Conservation (phyloP, 2,329 filamentous ascomycete genomes). For the Fusarium stilboides region DNA sequence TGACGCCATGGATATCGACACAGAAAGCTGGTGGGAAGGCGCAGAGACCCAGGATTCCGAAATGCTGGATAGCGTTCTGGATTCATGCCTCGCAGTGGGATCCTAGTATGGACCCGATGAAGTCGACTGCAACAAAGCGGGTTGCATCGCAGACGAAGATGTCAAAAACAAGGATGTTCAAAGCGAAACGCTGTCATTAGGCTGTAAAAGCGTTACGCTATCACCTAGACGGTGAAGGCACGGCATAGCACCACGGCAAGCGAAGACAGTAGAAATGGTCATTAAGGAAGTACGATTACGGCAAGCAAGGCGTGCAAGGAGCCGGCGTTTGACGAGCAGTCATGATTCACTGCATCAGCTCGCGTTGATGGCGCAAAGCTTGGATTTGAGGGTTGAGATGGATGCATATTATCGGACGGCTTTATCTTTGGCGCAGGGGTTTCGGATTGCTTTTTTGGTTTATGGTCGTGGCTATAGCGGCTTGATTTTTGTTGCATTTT, state of each 20-base stretch:
- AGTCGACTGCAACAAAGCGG: not conserved
- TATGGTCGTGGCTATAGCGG: slow-evolving; percentile 12
- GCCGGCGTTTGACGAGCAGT: slow-evolving; percentile 47
- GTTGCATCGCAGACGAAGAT: not conserved
- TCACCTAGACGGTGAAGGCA: not conserved
- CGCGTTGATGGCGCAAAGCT: slow-evolving; percentile 22
- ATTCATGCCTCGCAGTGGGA: slow-evolving; percentile 68
- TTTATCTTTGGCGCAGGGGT: slow-evolving; percentile 48
- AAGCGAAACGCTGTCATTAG: slow-evolving; percentile 6
- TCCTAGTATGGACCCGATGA: slow-evolving; percentile 45
- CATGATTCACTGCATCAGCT: slow-evolving; percentile 30
- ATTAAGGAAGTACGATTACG: slow-evolving; percentile 19
- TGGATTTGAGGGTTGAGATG: slow-evolving; percentile 31
- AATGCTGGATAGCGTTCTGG: slow-evolving; percentile 69
- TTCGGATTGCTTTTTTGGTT: slow-evolving; percentile 27
- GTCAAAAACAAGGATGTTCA: not conserved
- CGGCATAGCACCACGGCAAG: not conserved
- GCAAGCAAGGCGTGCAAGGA: slow-evolving; percentile 44
- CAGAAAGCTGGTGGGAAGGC: slow-evolving; percentile 74
- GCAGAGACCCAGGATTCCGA: slow-evolving; percentile 66
- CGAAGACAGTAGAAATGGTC: slow-evolving; percentile 10
- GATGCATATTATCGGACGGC: slow-evolving; percentile 47
- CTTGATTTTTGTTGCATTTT: slow-evolving; percentile 14
- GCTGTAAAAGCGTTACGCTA: not conserved
- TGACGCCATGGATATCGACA: slow-evolving; percentile 74